These are phyloP conservation scores for Nigrospora osmanthi DNA, from an alignment of 2,329 filamentous ascomycete genomes.

Conservation along the genomic window DNA sequence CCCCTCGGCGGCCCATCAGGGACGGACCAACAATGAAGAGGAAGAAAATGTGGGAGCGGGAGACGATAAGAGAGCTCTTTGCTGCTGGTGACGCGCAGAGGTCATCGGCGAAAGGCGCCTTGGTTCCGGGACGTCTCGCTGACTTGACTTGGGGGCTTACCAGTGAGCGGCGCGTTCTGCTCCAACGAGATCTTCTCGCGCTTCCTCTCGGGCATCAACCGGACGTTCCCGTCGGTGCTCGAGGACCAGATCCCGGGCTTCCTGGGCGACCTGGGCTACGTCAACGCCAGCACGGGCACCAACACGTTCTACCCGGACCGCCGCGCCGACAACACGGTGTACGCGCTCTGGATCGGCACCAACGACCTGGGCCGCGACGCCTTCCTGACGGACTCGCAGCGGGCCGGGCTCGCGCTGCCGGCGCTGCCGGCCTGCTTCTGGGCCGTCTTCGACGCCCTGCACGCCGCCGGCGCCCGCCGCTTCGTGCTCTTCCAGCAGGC, in stretches of 20 bases:
- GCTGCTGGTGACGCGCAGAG: no score
- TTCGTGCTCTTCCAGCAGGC: slow-evolving; percentile 66
- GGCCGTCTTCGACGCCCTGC: slow-evolving; percentile 52
- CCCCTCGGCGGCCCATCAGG: no score
- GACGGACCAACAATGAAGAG: no score
- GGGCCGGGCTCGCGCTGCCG: slow-evolving; percentile 48
- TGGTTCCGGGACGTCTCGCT: no score
- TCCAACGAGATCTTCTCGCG: slow-evolving; percentile 60
- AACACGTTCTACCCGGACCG: slow-evolving; percentile 33
- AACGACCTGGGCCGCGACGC: slow-evolving; percentile 65
- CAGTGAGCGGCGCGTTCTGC: slow-evolving; percentile 62
- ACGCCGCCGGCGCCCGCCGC: slow-evolving; percentile 57
- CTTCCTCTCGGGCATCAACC: slow-evolving; percentile 38
- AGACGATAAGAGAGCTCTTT: no score
- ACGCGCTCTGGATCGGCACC: slow-evolving; percentile 73
- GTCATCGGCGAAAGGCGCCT: no score
- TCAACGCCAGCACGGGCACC: slow-evolving; percentile 7
- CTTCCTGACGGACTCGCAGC: slow-evolving; percentile 59
- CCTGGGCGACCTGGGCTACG: slow-evolving; percentile 36
- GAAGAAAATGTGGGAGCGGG: no score
- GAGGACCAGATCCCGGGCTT: slow-evolving; percentile 55
- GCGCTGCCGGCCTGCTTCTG: slow-evolving; percentile 65
- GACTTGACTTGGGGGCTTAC: no score
- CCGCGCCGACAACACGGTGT: slow-evolving; percentile 55
- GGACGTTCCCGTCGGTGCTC: slow-evolving; percentile 52